phyloP scores from a whole-genome alignment of 768 basidiomycete species.

The Phaeolepiota aurea region DNA sequence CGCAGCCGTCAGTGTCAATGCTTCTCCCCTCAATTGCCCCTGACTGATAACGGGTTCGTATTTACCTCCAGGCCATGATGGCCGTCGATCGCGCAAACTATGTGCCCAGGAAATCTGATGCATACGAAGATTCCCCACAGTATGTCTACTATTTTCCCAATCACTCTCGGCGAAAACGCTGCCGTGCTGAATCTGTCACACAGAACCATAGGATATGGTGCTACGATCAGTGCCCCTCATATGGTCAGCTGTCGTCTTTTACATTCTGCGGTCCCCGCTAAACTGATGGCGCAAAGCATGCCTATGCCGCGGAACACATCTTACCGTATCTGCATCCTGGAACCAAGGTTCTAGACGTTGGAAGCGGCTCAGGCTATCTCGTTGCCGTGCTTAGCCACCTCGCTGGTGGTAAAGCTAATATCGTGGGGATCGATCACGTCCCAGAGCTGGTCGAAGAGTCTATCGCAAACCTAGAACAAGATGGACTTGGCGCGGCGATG shows the following conservation, averaged over 20 bases:
- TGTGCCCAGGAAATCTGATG: slow-evolving; percentile 37
- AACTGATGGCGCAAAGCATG: slow-evolving; percentile 45
- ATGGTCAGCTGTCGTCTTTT: slow-evolving; percentile 51
- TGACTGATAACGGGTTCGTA: background rate
- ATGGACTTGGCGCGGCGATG: slow-evolving; percentile 51
- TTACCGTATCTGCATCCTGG: slow-evolving; percentile 65
- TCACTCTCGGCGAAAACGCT: background rate
- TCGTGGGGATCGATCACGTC: slow-evolving; percentile 91
- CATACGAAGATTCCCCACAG: slow-evolving; percentile 79
- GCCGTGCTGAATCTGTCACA: slow-evolving; percentile 3
- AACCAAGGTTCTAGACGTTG: slow-evolving; percentile 79
- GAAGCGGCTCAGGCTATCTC: slow-evolving; percentile 84
- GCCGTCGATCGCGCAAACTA: slow-evolving; percentile 66
- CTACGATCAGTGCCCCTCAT: slow-evolving; percentile 95
- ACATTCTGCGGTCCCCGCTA: background rate
- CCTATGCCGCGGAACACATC: slow-evolving; percentile 75
- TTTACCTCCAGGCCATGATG: slow-evolving; percentile 49
- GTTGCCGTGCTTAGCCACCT: slow-evolving; percentile 76
- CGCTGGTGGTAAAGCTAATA: slow-evolving; percentile 44
- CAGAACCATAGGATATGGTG: slow-evolving; percentile 72
- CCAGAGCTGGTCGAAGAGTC: slow-evolving; percentile 67
- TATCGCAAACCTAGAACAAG: slow-evolving; percentile 54
- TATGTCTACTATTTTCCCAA: slow-evolving; percentile 10
- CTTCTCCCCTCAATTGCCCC: background rate
- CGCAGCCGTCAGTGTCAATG: slow-evolving; percentile 32